Percentiles rank a stretch among this genome's conserved stretches.
Conservation (phyloP, 2,329 filamentous ascomycete genomes). For the Fusarium sterilihyphosum region DNA sequence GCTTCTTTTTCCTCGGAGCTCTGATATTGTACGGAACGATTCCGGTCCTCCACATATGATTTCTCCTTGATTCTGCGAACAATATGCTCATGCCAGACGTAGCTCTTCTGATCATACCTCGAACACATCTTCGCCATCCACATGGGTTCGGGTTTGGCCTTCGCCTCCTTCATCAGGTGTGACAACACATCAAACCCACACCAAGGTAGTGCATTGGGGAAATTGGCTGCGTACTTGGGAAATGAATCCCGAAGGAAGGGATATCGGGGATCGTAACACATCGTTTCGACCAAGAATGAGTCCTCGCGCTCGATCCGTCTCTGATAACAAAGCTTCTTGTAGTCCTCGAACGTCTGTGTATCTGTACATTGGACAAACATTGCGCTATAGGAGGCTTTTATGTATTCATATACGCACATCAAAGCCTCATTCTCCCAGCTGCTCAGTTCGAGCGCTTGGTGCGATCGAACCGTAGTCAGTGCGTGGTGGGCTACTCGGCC, state of each 20-base stretch:
- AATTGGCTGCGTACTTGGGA: rapidly evolving
- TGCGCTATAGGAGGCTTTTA: neutral
- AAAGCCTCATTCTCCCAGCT: neutral
- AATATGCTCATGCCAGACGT: no score
- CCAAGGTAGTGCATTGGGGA: neutral
- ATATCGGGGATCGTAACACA: neutral
- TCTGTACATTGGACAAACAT: neutral
- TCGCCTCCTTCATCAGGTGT: neutral
- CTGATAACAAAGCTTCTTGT: neutral
- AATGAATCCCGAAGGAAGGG: neutral
- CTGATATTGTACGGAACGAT: neutral
- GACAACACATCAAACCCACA: neutral
- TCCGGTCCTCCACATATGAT: neutral
- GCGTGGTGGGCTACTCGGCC: rapidly evolving
- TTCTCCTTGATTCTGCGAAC: neutral
- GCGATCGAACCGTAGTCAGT: neutral
- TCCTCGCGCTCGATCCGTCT: neutral
- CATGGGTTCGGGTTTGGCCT: no score
- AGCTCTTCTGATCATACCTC: neutral
- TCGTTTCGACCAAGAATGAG: neutral
- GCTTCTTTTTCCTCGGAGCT: neutral
- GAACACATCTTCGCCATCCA: neutral
- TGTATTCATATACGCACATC: slow-evolving; percentile 7
- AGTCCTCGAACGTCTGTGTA: neutral
- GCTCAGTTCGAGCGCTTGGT: neutral